phyloP scores from a whole-genome alignment of 2,329 filamentous ascomycete species.

The Phyllosticta capitalensis region DNA sequence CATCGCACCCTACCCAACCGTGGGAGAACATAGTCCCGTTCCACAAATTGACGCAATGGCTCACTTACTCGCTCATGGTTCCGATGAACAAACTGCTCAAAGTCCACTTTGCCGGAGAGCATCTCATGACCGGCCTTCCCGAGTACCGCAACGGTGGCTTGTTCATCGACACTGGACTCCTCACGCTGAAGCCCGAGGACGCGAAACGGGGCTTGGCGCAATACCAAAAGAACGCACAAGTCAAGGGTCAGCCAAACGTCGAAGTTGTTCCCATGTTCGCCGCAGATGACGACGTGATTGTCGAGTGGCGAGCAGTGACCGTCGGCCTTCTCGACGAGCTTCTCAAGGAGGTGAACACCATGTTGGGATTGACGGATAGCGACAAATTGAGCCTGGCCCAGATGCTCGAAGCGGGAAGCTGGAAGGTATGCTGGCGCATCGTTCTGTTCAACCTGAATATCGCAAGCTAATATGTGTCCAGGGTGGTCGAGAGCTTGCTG shows the following conservation, averaged over 20 bases:
- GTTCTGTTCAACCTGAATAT: neutral
- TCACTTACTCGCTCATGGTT: slow-evolving; percentile 87
- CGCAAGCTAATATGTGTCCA: slow-evolving; percentile 25
- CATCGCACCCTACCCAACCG: slow-evolving; percentile 56
- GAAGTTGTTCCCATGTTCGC: slow-evolving; percentile 67
- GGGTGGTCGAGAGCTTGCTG: slow-evolving; percentile 92
- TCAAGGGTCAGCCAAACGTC: slow-evolving; percentile 60
- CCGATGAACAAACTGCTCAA: slow-evolving; percentile 76
- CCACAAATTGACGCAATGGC: slow-evolving; percentile 92
- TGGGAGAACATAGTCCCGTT: slow-evolving; percentile 84
- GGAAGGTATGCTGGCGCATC: slow-evolving; percentile 64
- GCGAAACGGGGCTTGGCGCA: slow-evolving; percentile 59
- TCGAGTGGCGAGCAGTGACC: slow-evolving; percentile 69
- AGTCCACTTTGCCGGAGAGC: slow-evolving; percentile 70
- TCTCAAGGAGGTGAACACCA: slow-evolving; percentile 56
- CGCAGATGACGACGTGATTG: slow-evolving; percentile 66
- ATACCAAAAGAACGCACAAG: slow-evolving; percentile 60
- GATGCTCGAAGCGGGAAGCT: slow-evolving; percentile 89
- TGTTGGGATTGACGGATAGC: slow-evolving; percentile 58
- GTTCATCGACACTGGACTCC: slow-evolving; percentile 73
- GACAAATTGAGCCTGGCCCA: slow-evolving; percentile 71
- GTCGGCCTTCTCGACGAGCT: slow-evolving; percentile 67
- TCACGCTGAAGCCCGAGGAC: slow-evolving; percentile 65
- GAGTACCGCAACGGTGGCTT: slow-evolving; percentile 90
- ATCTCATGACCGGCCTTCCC: slow-evolving; percentile 79